Percentiles rank a stretch among this genome's conserved stretches.
Evolutionary conservation across 1,284 basidiomycete genomes (phyloP).

Genomic region (Boletellus dicymbophilus): DNA sequence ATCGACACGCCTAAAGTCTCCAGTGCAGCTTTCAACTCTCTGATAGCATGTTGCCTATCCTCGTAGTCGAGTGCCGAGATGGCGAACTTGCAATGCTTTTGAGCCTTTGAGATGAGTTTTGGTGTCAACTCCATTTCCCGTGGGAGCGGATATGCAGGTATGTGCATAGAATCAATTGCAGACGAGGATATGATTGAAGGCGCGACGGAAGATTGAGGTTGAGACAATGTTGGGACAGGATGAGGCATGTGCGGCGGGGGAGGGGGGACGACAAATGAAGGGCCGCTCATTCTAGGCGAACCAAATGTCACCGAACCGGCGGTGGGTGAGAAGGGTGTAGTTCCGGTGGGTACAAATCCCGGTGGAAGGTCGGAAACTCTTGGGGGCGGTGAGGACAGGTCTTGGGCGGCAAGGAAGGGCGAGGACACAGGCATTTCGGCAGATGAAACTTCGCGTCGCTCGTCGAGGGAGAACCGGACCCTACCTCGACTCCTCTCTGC

Average conservation of each 20-base stretch:
- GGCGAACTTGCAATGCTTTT: conserved; percentile 91
- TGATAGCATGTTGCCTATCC: conserved; percentile 80
- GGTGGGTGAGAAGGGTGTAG: conserved; percentile 6
- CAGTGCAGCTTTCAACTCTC: conserved; percentile 78
- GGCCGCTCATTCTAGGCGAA: conserved; percentile 6
- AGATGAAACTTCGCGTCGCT: conserved; percentile 11
- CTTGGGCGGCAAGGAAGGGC: conserved; percentile 5
- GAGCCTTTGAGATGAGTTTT: conserved; percentile 64
- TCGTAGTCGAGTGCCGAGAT: conserved; percentile 93
- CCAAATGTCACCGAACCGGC: conserved; percentile 3
- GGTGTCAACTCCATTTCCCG: conserved; percentile 59
- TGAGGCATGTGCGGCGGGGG: conserved; percentile 12
- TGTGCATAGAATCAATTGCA: conserved; percentile 2
- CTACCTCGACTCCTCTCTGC: conserved; percentile 7
- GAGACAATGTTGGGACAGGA: conserved; percentile 9
- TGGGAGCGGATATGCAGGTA: conserved; percentile 28
- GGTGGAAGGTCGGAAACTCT: conserved; percentile 22
- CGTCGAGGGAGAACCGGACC: conserved; percentile 14
- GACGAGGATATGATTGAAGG: not conserved
- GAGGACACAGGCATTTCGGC: conserved; percentile 15
- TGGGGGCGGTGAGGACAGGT: conserved; percentile 12
- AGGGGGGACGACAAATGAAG: conserved; percentile 13
- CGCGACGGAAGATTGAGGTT: conserved; percentile 18
- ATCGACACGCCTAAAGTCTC: conserved; percentile 55
- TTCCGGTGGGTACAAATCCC: conserved; percentile 26